Conservation (phyloP, 1,284 basidiomycete species). For the Lentinula novae-zelandiae region DNA sequence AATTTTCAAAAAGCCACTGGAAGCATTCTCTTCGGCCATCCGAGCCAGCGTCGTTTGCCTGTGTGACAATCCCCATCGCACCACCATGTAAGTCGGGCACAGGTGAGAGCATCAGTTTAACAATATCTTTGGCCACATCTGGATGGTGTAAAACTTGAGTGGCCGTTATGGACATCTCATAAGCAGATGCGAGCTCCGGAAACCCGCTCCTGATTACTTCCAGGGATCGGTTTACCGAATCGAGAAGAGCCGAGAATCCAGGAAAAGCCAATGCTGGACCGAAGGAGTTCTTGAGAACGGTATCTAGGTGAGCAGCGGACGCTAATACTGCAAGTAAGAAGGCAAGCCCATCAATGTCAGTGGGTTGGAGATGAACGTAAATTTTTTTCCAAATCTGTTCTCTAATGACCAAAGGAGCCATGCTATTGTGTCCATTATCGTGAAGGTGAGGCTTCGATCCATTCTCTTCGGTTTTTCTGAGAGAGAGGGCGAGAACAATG, state of each 20-base stretch:
- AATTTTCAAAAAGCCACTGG: slow-evolving; percentile 65
- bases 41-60: slow-evolving; percentile 66
- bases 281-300: slow-evolving; percentile 51
- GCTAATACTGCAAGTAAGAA: slow-evolving; percentile 56
- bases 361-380: slow-evolving; percentile 55
- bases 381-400: slow-evolving; percentile 66
- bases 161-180: slow-evolving; percentile 44
- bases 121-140: slow-evolving; percentile 52
- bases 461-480: slow-evolving; percentile 17
- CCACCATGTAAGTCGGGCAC: slow-evolving; percentile 68
- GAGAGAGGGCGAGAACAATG: slow-evolving; percentile 30
- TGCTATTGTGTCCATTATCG: not conserved
- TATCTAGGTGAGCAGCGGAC: slow-evolving; percentile 63
- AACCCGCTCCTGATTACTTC: slow-evolving; percentile 58
- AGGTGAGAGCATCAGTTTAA: slow-evolving; percentile 78
- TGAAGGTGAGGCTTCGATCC: not conserved
- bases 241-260: slow-evolving; percentile 31
- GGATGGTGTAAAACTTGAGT: slow-evolving; percentile 49
- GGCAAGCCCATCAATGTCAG: slow-evolving; percentile 55
- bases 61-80: slow-evolving; percentile 72
- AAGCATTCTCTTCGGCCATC: slow-evolving; percentile 86
- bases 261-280: slow-evolving; percentile 25
- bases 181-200: slow-evolving; percentile 55
- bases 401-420: slow-evolving; percentile 35
- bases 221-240: slow-evolving; percentile 58